Conservation (phyloP, 2,329 filamentous ascomycete species). For the Cladophialophora bantiana region DNA sequence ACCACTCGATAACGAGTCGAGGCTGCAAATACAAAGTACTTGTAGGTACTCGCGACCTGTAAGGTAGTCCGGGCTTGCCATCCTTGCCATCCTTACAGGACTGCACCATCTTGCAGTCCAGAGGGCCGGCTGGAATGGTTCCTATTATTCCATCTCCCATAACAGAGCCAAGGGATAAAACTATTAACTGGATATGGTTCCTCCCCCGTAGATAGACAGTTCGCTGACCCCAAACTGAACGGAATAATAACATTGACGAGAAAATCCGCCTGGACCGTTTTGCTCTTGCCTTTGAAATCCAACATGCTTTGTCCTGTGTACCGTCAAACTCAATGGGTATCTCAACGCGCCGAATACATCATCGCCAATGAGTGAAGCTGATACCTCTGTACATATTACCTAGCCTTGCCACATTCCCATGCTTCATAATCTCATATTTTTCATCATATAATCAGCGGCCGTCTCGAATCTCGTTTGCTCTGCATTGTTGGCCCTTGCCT, state of each 20-base stretch:
- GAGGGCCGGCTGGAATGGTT: no score
- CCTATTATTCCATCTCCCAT: neutral
- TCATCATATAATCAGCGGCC: constrained; percentile 8
- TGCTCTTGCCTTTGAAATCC: neutral
- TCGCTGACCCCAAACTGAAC: neutral
- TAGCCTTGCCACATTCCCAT: neutral
- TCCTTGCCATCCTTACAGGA: neutral
- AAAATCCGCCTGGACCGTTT: neutral
- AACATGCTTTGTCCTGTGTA: constrained; percentile 14
- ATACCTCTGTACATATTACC: constrained; percentile 7
- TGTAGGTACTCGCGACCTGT: no score
- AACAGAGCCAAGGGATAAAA: neutral
- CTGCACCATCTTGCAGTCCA: neutral
- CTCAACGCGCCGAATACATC: neutral
- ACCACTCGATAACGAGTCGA: neutral
- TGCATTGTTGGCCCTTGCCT: constrained; percentile 6
- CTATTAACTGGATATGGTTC: neutral
- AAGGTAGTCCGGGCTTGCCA: neutral
- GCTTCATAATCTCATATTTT: constrained; percentile 16
- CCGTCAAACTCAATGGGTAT: constrained; percentile 17
- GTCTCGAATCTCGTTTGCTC: constrained; percentile 1
- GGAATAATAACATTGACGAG: neutral
- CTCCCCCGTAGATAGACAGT: neutral
- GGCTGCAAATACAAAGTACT: neutral
- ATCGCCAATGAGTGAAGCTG: constrained; percentile 7